phyloP scores from a whole-genome alignment of 2,329 filamentous ascomycete genomes.

The Pyrenochaeta sp. region DNA sequence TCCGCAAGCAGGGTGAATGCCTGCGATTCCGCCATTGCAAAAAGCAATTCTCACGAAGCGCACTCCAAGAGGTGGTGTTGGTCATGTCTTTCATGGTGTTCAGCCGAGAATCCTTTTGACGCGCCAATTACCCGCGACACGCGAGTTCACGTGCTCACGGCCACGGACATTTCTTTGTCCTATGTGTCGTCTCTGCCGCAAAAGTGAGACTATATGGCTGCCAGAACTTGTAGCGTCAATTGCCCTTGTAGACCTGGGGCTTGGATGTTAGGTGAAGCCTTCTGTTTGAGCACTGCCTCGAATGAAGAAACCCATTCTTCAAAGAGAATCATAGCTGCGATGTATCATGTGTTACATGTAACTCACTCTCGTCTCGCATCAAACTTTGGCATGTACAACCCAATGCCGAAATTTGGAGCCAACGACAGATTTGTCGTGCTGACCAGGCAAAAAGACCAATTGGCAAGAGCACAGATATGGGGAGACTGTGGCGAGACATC shows the following conservation, averaged over 20 bases:
- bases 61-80: constrained; percentile 21
- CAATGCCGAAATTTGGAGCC: too few relatives aligned
- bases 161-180: constrained; percentile 4
- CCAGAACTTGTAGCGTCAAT: too few relatives aligned
- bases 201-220: background rate
- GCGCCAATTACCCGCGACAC: constrained; percentile 22
- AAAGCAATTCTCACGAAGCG: constrained; percentile 11
- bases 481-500: background rate
- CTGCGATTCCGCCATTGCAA: constrained; percentile 44
- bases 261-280: too few relatives aligned
- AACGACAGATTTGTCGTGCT: background rate
- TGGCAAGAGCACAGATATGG: background rate
- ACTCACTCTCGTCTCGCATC: too few relatives aligned
- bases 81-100: constrained; percentile 9
- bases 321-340: too few relatives aligned
- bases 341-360: too few relatives aligned
- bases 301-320: too few relatives aligned
- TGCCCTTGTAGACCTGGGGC: too few relatives aligned
- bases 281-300: too few relatives aligned
- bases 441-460: too few relatives aligned
- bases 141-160: constrained; percentile 23
- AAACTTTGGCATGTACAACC: too few relatives aligned
- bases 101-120: constrained; percentile 15
- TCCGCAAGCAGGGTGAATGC: constrained; percentile 38
- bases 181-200: background rate